Percentiles rank a stretch among this genome's conserved stretches.
Conservation (phyloP, 768 basidiomycete genomes). For the Flagelloscypha sp. region DNA sequence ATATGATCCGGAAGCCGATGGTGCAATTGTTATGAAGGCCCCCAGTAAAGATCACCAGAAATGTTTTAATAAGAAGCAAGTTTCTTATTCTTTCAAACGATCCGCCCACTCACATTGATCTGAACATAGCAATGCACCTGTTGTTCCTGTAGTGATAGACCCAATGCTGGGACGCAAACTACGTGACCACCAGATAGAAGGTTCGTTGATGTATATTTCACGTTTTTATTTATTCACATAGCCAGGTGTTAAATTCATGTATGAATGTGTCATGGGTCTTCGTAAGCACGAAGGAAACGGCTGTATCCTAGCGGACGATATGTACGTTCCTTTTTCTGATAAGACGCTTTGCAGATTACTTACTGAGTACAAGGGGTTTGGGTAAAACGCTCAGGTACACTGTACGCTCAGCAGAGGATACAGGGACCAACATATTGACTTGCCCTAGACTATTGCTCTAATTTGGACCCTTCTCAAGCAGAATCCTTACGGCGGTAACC, state of each 20-base stretch:
- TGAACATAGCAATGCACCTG: constrained; percentile 41
- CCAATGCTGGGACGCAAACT: constrained; percentile 71
- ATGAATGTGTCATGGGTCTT: constrained; percentile 93
- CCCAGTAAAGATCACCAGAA: constrained; percentile 62
- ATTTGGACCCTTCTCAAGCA: constrained; percentile 91
- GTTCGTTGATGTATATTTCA: constrained; percentile 24
- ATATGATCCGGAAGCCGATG: constrained; percentile 68
- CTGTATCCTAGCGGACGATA: constrained; percentile 95
- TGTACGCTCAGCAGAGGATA: neutral
- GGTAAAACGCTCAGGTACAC: constrained; percentile 88
- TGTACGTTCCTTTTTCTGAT: constrained; percentile 36
- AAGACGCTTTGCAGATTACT: constrained; percentile 7
- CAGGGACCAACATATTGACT: neutral
- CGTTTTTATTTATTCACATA: constrained; percentile 4
- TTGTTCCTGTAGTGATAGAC: constrained; percentile 84
- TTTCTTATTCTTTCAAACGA: no score
- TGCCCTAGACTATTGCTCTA: constrained; percentile 73
- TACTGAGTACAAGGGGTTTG: constrained; percentile 60
- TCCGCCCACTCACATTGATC: no score
- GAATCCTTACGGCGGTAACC: constrained; percentile 78
- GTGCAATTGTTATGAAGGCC: constrained; percentile 79
- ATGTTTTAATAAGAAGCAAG: constrained; percentile 64
- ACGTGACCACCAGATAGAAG: constrained; percentile 87
- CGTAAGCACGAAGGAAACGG: constrained; percentile 87
- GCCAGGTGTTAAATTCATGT: constrained; percentile 78